phyloP scores from a whole-genome alignment of 441 rosid genomes.

The Gossypium davidsonii region DNA sequence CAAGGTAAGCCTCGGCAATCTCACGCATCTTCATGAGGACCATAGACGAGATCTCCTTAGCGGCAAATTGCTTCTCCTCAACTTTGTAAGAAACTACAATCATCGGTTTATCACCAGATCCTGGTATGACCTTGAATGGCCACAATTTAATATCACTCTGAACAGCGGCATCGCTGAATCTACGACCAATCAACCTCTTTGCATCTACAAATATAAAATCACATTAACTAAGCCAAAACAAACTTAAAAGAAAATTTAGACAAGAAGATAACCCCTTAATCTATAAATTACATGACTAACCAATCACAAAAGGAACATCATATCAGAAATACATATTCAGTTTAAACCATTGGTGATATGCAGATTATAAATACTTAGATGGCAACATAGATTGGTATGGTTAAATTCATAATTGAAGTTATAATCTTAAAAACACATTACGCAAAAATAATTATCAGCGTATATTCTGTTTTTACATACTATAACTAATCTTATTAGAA shows the following conservation, averaged over 20 bases:
- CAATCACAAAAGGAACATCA: not conserved
- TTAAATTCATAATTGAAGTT: not conserved
- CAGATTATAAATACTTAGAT: not conserved
- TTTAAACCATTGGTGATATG: no score
- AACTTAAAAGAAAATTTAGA: not conserved
- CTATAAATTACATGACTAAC: not conserved
- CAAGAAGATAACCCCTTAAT: not conserved
- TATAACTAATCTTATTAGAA: no score
- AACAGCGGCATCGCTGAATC: conserved; percentile 42
- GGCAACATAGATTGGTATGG: not conserved
- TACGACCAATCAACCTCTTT: conserved; percentile 56
- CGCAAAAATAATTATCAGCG: not conserved
- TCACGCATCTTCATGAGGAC: conserved; percentile 62
- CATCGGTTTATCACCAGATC: conserved; percentile 53
- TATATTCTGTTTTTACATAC: no score
- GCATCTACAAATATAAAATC: conserved; percentile 31
- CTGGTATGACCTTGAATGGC: conserved; percentile 49
- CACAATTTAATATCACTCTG: conserved; percentile 49
- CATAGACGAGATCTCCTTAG: conserved; percentile 63
- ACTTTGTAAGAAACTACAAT: conserved; percentile 45
- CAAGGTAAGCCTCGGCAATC: conserved; percentile 57
- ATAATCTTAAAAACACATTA: not conserved
- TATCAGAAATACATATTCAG: not conserved
- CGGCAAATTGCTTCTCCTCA: conserved; percentile 47
- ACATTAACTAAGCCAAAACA: not conserved